Percentiles rank a stretch among this genome's conserved stretches.
phyloP scores from a whole-genome alignment of 108 stramenopile genomes.

The Nitzschia inconspicua region DNA sequence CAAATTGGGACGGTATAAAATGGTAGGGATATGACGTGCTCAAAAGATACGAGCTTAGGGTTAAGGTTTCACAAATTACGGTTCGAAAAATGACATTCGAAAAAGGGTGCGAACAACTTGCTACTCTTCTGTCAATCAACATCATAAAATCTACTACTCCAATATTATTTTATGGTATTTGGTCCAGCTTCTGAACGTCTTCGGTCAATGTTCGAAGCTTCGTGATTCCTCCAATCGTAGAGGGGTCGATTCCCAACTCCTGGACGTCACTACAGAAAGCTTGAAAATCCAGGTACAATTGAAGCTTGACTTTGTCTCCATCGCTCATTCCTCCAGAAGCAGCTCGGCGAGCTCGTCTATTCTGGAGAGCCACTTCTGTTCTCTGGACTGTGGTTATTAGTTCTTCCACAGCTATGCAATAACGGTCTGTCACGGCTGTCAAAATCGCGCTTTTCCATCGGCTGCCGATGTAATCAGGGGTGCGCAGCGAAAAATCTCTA shows the following conservation, averaged over 20 bases:
- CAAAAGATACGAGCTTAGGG: too few species aligned
- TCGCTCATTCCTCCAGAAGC: conserved; percentile 86
- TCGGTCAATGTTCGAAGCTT: conserved; percentile 59
- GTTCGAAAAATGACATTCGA: too few species aligned
- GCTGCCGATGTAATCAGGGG: conserved; percentile 66
- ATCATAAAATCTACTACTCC: too few species aligned
- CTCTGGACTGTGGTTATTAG: conserved; percentile 75
- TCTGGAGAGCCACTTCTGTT: conserved; percentile 83
- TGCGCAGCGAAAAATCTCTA: conserved; percentile 50
- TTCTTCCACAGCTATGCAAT: conserved; percentile 74
- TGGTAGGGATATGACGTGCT: too few species aligned
- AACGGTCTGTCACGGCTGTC: conserved; percentile 54
- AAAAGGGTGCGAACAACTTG: too few species aligned
- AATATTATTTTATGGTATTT: too few species aligned
- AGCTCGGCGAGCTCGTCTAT: conserved; percentile 53
- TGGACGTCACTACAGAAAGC: conserved; percentile 49
- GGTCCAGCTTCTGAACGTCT: conserved; percentile 28
- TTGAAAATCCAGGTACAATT: conserved; percentile 71
- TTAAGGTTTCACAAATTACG: too few species aligned
- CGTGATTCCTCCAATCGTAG: conserved; percentile 51
- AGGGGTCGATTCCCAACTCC: conserved; percentile 54
- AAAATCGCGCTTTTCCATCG: conserved; percentile 67
- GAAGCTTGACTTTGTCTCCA: conserved; percentile 88
- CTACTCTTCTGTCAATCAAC: too few species aligned
- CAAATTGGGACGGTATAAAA: too few species aligned